Conservation (phyloP, 345 rosid species). For the Eucalyptus urophylla region DNA sequence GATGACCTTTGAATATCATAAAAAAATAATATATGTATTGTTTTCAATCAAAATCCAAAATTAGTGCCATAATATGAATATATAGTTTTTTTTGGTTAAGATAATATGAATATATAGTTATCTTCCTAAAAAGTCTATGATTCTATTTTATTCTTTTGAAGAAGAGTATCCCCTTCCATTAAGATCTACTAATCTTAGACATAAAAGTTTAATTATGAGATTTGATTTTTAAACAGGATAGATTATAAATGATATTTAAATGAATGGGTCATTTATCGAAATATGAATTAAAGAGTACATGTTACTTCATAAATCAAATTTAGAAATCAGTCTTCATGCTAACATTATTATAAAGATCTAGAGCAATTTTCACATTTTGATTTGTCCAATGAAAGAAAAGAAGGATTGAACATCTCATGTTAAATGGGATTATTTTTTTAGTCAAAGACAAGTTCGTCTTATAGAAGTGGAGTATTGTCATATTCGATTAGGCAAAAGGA, state of each 20-base stretch:
- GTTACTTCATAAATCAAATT: not conserved
- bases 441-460: not conserved
- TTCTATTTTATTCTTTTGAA: not conserved
- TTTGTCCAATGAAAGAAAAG: not conserved
- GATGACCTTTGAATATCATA: not conserved
- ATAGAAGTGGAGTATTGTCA: not conserved
- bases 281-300: not conserved
- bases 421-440: too few relatives aligned
- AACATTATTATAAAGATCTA: not conserved
- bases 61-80: too few relatives aligned
- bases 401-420: not conserved
- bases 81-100: too few relatives aligned
- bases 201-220: not conserved
- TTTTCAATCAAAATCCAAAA: too few relatives aligned
- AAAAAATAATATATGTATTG: too few relatives aligned
- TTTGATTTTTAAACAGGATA: not conserved
- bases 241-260: not conserved
- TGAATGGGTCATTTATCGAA: fast-evolving
- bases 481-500: not conserved
- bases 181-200: not conserved
- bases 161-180: not conserved
- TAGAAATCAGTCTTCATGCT: not conserved
- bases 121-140: not conserved
- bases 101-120: too few relatives aligned
- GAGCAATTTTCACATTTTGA: not conserved